These are phyloP conservation scores for Eutrema japonicum DNA, from an alignment of 345 rosid genomes.

Conservation along the genomic window DNA sequence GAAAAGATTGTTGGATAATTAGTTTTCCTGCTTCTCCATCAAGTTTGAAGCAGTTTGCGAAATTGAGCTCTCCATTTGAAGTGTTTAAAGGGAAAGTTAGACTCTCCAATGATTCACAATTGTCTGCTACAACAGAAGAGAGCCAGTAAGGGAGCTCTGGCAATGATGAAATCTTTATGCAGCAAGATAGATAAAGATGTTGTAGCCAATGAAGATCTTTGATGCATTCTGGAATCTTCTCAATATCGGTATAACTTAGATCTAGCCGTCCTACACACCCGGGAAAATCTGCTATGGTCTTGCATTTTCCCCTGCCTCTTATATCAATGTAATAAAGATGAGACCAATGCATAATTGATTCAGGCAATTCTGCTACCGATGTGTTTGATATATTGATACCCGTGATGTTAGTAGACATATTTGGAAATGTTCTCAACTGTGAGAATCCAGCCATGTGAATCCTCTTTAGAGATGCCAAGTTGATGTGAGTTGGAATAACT, in stretches of 20 bases:
- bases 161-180: neutral
- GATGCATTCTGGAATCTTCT: neutral
- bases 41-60: neutral
- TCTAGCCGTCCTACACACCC: neutral
- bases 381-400: neutral
- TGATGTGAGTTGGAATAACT: neutral
- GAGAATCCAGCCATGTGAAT: neutral
- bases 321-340: neutral
- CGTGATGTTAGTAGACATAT: neutral
- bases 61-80: neutral
- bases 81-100: neutral
- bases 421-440: neutral
- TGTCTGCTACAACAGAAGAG: neutral
- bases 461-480: neutral
- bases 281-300: neutral
- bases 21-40: neutral
- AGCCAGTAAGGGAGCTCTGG: neutral
- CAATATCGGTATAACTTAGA: neutral
- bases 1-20: neutral
- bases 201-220: neutral
- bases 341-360: neutral
- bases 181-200: neutral
- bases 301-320: neutral
- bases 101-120: neutral
- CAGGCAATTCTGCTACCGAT: neutral